Percentiles rank a stretch among this genome's conserved stretches.
These are phyloP conservation scores for Colletotrichum scovillei DNA, from an alignment of 2,329 filamentous ascomycete species.

Conservation along the genomic window DNA sequence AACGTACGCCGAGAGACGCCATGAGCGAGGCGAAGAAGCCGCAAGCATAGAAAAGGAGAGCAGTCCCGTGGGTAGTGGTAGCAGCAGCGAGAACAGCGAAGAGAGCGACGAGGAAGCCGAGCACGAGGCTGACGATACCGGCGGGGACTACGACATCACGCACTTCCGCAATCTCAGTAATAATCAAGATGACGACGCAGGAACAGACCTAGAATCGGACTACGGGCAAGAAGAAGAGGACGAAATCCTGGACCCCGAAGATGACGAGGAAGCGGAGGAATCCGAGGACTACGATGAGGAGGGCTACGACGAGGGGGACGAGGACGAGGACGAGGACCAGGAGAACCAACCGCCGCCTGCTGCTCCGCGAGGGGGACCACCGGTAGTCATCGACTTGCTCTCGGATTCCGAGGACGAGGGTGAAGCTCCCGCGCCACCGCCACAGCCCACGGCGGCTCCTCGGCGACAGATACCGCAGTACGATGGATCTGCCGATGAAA, in stretches of 20 bases:
- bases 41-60: not conserved
- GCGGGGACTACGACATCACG: slow-evolving; percentile 37
- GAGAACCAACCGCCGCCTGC: slow-evolving; percentile 16
- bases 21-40: not conserved
- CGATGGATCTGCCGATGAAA: slow-evolving; percentile 26
- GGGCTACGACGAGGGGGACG: slow-evolving; percentile 32
- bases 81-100: slow-evolving; percentile 9
- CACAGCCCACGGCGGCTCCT: not conserved
- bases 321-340: slow-evolving; percentile 31
- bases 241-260: slow-evolving; percentile 18
- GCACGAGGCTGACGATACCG: slow-evolving; percentile 28
- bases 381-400: slow-evolving; percentile 34
- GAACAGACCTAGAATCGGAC: slow-evolving; percentile 35
- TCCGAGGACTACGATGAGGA: slow-evolving; percentile 14
- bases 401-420: slow-evolving; percentile 37
- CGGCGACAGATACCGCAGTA: slow-evolving; percentile 12
- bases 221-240: slow-evolving; percentile 32
- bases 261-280: slow-evolving; percentile 33
- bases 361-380: slow-evolving; percentile 6
- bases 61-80: not conserved
- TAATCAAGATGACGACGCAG: slow-evolving; percentile 36
- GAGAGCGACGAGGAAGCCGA: slow-evolving; percentile 30
- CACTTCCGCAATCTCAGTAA: slow-evolving; percentile 37
- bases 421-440: not conserved
- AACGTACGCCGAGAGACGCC: slow-evolving; percentile 24